phyloP scores from a whole-genome alignment of 345 rosid species.

The Lagerstroemia speciosa region DNA sequence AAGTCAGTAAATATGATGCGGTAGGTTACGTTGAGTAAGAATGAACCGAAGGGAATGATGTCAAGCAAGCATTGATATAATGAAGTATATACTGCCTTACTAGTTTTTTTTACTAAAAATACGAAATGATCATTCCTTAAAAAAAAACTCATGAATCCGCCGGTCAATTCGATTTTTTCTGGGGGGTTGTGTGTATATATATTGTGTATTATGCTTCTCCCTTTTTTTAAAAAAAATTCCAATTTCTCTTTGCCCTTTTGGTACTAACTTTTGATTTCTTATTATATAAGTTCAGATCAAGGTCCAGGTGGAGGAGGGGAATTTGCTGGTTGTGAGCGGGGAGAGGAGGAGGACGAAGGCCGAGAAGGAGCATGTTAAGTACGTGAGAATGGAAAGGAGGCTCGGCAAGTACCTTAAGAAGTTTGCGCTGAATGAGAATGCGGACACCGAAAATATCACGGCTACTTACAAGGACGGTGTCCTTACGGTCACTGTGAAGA shows the following conservation, averaged over 20 bases:
- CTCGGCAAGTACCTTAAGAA: slow-evolving; percentile 73
- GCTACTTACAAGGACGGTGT: slow-evolving; percentile 75
- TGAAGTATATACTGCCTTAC: too few species aligned
- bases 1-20: too few species aligned
- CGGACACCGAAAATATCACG: slow-evolving; percentile 41
- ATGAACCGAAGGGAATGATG: too few species aligned
- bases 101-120: too few species aligned
- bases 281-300: slow-evolving; percentile 33
- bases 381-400: slow-evolving; percentile 74
- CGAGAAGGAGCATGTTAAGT: slow-evolving; percentile 51
- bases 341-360: slow-evolving; percentile 45
- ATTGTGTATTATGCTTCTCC: too few species aligned
- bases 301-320: slow-evolving; percentile 72
- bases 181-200: too few species aligned
- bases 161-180: too few species aligned
- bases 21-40: too few species aligned
- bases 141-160: too few species aligned
- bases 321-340: slow-evolving; percentile 54
- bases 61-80: too few species aligned
- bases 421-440: slow-evolving; percentile 63
- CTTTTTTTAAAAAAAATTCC: background rate
- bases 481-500: slow-evolving; percentile 59
- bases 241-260: background rate
- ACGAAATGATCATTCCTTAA: too few species aligned
- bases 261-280: background rate